Base-by-base conservation (phyloP, 1,284 basidiomycete genomes). In the Pterulicium gracile region DNA sequence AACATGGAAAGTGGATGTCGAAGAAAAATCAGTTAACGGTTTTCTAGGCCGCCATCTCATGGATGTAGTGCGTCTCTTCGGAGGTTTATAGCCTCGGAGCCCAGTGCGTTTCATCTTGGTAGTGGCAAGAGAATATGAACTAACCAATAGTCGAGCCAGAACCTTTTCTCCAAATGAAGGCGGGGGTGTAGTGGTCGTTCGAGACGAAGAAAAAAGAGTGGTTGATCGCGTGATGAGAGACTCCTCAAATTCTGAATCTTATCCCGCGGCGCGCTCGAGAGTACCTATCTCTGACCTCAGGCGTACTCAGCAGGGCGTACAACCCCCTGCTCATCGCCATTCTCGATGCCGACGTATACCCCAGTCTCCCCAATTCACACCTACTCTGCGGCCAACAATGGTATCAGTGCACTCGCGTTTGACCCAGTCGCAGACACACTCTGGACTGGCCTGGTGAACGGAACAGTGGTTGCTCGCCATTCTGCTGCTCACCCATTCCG, bases 341-440 rank as follows among this genome's bases (percentile, higher is more conserved):
- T 32, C 27, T 10, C 36, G 36, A 39, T 39, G 36, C 36, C 36
- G 15, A 39, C 36, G 7, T 39, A 39, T 17, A 39, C n/a, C 15
- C 15, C 36, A 39, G 36, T 39, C n/a, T 39, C 36, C n/a, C 36
- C 36, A 7, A 39, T 39, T 18, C 36, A 39, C 7, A 39, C 15
- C 36, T 39, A 7, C 15, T 15, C n/a, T 18, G n/a, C 36, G 7
- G n/a, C 36, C 4, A 5, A 13, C 36, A 13, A 13, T 7, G 5
- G n/a, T 39, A 39, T 86, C 41, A 82, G 85, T 17, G 75, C 86
- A 0, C 71, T 97, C 49, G 76, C 81, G 2, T 92, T 98, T 60
- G 94, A 98, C 65, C 85, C 90, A 3, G 83, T 87, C 36, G 86
- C 88, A 1, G 93, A 97, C 62, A 78, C 87, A 12, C 68, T 98